These are phyloP conservation scores for Phytophthora melonis DNA, from an alignment of 352 stramenopile genomes.

Conservation along the genomic window DNA sequence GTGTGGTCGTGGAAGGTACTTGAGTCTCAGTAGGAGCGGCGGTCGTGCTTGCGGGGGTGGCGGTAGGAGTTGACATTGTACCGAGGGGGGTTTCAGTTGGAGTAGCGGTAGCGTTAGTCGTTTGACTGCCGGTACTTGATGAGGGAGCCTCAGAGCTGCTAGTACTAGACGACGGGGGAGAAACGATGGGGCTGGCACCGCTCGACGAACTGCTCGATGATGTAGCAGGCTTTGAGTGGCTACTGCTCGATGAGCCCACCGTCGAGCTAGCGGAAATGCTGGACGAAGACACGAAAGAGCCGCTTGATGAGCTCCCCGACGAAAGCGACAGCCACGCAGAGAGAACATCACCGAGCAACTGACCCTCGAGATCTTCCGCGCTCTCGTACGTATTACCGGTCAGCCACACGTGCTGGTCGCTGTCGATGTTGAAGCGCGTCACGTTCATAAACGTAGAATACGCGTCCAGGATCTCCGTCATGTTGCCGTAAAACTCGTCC, in stretches of 20 bases:
- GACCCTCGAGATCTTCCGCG: slow-evolving; percentile 1
- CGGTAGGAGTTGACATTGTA: neutral
- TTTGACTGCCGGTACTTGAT: neutral
- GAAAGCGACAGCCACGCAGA: slow-evolving; percentile 7
- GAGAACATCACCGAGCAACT: slow-evolving; percentile 15
- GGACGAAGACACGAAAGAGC: neutral
- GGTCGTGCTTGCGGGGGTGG: neutral
- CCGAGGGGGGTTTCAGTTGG: neutral
- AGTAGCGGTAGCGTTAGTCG: neutral
- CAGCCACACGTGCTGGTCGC: slow-evolving; percentile 31
- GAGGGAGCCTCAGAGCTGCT: slow-evolving; percentile 2
- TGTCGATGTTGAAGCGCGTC: slow-evolving; percentile 28
- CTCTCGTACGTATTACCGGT: slow-evolving; percentile 15
- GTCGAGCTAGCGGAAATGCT: neutral
- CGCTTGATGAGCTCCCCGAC: neutral
- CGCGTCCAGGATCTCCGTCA: slow-evolving; percentile 41
- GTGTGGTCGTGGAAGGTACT: neutral
- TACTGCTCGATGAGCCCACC: neutral
- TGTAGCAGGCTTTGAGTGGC: neutral
- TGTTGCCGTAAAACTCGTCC: slow-evolving; percentile 46
- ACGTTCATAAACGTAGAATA: slow-evolving; percentile 29
- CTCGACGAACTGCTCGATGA: neutral
- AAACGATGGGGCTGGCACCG: neutral
- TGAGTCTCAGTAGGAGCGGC: neutral
- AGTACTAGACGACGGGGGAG: neutral